Percentiles rank a stretch among this genome's conserved stretches.
phyloP scores from a whole-genome alignment of 768 basidiomycete genomes.

The Termitomyces sp. region DNA sequence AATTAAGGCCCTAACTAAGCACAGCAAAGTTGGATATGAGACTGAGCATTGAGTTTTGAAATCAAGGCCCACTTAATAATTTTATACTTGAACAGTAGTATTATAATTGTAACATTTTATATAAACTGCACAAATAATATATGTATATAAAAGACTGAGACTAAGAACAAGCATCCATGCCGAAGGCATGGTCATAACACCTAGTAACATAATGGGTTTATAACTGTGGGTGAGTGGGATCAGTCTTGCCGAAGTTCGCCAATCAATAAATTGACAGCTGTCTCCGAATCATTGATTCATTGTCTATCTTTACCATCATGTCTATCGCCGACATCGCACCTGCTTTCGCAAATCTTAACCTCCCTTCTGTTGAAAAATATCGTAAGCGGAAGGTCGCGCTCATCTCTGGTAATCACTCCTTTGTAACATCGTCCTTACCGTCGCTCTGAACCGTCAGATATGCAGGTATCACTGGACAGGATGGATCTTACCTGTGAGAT shows the following conservation, averaged over 20 bases:
- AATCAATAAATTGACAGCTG: slow-evolving; percentile 1
- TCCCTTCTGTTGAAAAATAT: slow-evolving; percentile 78
- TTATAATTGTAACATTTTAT: too few relatives aligned
- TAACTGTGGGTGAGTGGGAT: background rate
- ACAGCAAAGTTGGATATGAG: too few relatives aligned
- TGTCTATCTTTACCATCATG: slow-evolving; percentile 26
- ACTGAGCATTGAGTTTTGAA: too few relatives aligned
- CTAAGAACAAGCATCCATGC: too few relatives aligned
- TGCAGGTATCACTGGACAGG: slow-evolving; percentile 91
- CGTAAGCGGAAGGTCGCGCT: slow-evolving; percentile 89
- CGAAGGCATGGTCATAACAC: too few relatives aligned
- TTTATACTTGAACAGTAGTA: too few relatives aligned
- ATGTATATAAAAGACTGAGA: too few relatives aligned
- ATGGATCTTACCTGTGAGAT: slow-evolving; percentile 88
- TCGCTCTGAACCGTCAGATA: slow-evolving; percentile 7
- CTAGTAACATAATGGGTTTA: too few relatives aligned
- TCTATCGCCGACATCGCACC: slow-evolving; percentile 32
- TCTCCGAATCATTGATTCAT: background rate
- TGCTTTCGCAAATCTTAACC: slow-evolving; percentile 44
- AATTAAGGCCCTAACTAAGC: too few relatives aligned
- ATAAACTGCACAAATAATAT: too few relatives aligned
- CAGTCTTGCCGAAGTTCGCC: background rate
- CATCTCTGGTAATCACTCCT: slow-evolving; percentile 63
- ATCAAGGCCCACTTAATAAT: too few relatives aligned
- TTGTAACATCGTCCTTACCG: background rate